Conservation (phyloP, 345 rosid genomes). For the Bruguiera gymnorhiza region DNA sequence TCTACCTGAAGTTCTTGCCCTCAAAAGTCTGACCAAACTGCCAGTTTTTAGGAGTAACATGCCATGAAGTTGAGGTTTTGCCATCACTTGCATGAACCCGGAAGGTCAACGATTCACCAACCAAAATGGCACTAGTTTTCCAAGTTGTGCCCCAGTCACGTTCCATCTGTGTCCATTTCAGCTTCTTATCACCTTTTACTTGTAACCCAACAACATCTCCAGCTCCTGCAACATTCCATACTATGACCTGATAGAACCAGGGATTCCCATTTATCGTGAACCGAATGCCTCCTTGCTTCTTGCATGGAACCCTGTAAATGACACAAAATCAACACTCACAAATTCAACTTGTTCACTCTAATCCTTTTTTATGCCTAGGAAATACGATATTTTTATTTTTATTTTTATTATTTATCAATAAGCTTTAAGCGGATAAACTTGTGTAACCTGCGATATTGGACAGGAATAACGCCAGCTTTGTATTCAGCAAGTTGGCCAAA, state of each 20-base stretch:
- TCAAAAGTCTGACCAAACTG: constrained; percentile 46
- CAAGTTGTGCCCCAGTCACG: constrained; percentile 53
- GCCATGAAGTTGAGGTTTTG: constrained; percentile 35
- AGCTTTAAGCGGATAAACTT: neutral
- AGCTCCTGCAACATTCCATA: constrained; percentile 68
- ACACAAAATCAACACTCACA: neutral
- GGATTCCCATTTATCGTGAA: constrained; percentile 62
- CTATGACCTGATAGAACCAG: constrained; percentile 52
- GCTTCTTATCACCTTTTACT: constrained; percentile 48
- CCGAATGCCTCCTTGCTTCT: constrained; percentile 66
- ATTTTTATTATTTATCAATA: no score
- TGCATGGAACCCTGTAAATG: constrained; percentile 62
- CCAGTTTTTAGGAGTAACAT: constrained; percentile 44
- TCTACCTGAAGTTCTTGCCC: constrained; percentile 45
- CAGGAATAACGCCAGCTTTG: constrained; percentile 55
- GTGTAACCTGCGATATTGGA: constrained; percentile 57
- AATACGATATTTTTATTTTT: no score
- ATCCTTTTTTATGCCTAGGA: no score
- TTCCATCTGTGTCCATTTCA: constrained; percentile 41
- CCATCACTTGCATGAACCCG: constrained; percentile 45
- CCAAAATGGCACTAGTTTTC: constrained; percentile 35
- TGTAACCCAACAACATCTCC: constrained; percentile 57
- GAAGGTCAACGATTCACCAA: constrained; percentile 42
- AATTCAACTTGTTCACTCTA: neutral
- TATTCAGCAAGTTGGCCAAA: constrained; percentile 51